phyloP scores from a whole-genome alignment of 306 rosid genomes.

The Heteromeles arbutifolia region DNA sequence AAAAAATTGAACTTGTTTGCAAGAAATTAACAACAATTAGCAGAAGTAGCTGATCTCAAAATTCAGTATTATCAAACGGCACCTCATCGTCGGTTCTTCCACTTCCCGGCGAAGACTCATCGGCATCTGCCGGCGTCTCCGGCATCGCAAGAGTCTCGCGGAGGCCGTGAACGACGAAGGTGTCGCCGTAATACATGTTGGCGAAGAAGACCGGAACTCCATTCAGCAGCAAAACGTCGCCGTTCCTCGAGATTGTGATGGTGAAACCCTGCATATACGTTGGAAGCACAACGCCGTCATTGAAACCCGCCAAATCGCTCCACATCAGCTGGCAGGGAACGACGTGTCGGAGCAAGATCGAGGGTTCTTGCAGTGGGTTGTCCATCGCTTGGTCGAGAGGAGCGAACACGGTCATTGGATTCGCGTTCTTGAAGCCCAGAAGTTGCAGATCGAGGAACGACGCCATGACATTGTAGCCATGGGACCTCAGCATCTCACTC shows the following conservation, averaged over 20 bases:
- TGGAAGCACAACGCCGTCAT: conserved; percentile 33
- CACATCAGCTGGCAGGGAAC: conserved; percentile 59
- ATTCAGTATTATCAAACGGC: conserved; percentile 27
- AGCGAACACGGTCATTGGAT: conserved; percentile 61
- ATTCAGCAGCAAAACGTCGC: conserved; percentile 47
- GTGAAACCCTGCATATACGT: conserved; percentile 53
- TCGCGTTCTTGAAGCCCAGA: conserved; percentile 26
- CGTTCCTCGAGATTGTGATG: conserved; percentile 40
- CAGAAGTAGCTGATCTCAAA: conserved; percentile 16
- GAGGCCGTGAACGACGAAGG: conserved; percentile 67
- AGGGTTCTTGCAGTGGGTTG: conserved; percentile 31
- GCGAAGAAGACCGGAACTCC: conserved; percentile 50
- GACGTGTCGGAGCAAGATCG: conserved; percentile 60
- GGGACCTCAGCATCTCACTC: conserved; percentile 23
- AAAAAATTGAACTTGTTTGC: background rate
- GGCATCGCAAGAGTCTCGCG: conserved; percentile 29
- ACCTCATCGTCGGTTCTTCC: conserved; percentile 7
- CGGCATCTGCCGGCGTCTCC: background rate
- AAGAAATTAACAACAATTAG: background rate
- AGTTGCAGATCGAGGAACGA: conserved; percentile 59
- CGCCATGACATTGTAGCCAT: conserved; percentile 53
- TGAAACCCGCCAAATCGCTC: conserved; percentile 49
- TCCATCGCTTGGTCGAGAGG: conserved; percentile 44
- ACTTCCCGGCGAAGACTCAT: conserved; percentile 3
- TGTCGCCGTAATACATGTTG: conserved; percentile 37